Conservation (phyloP, 345 rosid species). For the Dipteronia sinensis region DNA sequence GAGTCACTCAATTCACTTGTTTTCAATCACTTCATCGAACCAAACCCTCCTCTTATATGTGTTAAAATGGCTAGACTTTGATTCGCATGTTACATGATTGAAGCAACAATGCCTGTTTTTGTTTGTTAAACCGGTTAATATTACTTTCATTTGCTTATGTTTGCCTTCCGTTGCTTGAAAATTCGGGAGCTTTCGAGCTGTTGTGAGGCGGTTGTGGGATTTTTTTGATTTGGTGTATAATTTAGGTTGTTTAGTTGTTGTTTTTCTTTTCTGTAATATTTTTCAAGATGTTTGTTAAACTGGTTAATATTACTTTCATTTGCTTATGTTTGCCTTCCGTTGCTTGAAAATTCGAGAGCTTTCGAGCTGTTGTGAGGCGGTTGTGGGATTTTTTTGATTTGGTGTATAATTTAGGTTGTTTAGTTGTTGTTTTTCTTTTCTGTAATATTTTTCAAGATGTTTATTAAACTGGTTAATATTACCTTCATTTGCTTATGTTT, state of each 20-base stretch:
- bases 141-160: background rate
- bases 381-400: background rate
- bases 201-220: background rate
- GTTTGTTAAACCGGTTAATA: background rate
- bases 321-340: background rate
- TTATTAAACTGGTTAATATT: background rate
- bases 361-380: background rate
- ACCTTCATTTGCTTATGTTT: too few species aligned
- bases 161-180: background rate
- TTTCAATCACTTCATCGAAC: constrained; percentile 1
- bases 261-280: too few species aligned
- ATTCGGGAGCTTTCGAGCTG: too few species aligned
- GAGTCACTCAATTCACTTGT: background rate
- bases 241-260: too few species aligned
- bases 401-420: too few species aligned
- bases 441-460: too few species aligned
- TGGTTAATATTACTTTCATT: background rate
- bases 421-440: too few species aligned
- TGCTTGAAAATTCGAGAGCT: background rate
- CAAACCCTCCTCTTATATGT: background rate
- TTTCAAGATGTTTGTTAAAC: too few species aligned
- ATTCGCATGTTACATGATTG: constrained; percentile 18
- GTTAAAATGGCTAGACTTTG: constrained; percentile 12
- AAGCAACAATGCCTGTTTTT: background rate
- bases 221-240: background rate